Percentiles rank a stretch among this genome's conserved stretches.
Evolutionary conservation across 768 basidiomycete species (phyloP).

Genomic region (Lactarius evosmus): DNA sequence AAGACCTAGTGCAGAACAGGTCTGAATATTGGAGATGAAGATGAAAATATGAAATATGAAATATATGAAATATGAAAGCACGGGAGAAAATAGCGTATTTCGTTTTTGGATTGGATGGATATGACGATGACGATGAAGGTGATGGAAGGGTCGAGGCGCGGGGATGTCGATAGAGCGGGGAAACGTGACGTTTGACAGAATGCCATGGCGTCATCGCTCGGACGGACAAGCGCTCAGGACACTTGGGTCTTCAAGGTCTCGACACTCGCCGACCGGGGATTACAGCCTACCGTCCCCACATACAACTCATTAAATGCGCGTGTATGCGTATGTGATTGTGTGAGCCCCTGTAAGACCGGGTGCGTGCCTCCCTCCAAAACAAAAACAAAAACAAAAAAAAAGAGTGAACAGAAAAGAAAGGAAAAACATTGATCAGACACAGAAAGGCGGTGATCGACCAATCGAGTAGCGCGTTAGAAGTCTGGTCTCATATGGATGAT

Average conservation of each 20-base stretch:
- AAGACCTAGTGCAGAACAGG: not conserved
- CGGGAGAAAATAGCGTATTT: constrained; percentile 1
- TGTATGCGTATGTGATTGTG: not conserved
- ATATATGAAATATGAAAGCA: constrained; percentile 5
- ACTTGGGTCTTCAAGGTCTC: not conserved
- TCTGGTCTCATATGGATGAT: constrained; percentile 7
- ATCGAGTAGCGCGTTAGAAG: constrained; percentile 17
- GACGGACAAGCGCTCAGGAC: not conserved
- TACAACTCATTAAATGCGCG: not conserved
- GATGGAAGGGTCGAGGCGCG: constrained; percentile 21
- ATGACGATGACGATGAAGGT: too few species aligned
- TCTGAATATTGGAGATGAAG: too few species aligned
- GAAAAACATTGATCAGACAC: not conserved
- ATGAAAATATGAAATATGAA: not conserved
- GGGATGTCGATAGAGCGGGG: constrained; percentile 26
- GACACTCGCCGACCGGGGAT: not conserved
- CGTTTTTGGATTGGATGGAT: constrained; percentile 4
- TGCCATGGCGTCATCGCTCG: constrained; percentile 22
- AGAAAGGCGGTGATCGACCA: too few species aligned
- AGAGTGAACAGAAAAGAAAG: not conserved
- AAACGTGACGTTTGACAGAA: constrained; percentile 9
- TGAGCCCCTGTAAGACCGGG: constrained; percentile 10
- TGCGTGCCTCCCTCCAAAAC: not conserved
- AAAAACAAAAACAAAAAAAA: not conserved
- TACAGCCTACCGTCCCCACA: not conserved